Evolutionary conservation across 2,329 filamentous ascomycete species (phyloP), one percentile per base, ranked within the genome.

Genomic region (Botrytis fabae): DNA sequence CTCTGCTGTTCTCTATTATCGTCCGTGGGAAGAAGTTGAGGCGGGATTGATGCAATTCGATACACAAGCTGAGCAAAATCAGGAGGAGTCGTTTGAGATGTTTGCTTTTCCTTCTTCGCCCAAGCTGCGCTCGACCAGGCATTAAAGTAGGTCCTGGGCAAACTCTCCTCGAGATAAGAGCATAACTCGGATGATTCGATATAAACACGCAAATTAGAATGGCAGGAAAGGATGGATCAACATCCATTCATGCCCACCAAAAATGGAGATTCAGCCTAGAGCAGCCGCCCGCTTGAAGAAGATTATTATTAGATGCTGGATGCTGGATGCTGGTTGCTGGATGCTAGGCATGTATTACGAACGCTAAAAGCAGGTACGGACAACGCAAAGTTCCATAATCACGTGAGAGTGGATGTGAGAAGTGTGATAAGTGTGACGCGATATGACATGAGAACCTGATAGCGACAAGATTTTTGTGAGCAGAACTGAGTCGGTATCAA

Each of bases 1-100:
- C 69, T 65, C 44, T 12, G 63, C 38, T 40, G 42, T 64, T 60
- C 69, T 57, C 65, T 28, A 16, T 54, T 71, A 71, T 71, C 38
- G 46, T 71, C 44, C 40, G 38, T 42, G 25, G 16, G 25, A 63
- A 22, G 66, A 16, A 35, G 20, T 35, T 25, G 44, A 59, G 48
- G 57, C 32, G 65, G 22, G 65, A 66, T 51, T 28, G 2, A 28
- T 62, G 18, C 60, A 62, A 16, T 18, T 28, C 51, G 60, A 62
- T 40, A 25, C 35, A 69, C 65, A 69, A 59, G 65, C 66, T 44
- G 66, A 59, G 42, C 4, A 32, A 3, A 54, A 18, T 54, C 12
- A 54, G 28, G 40, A 64, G 51, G 14, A 9, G n/a, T 65, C 5
- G 32, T 51, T 44, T 12, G 40, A n/a, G 35, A 40, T 40, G 46